A percentile compares a stretch with the other conserved stretches of the same genome.
phyloP scores from a whole-genome alignment of 345 rosid genomes.

The Gossypioides kirkii region DNA sequence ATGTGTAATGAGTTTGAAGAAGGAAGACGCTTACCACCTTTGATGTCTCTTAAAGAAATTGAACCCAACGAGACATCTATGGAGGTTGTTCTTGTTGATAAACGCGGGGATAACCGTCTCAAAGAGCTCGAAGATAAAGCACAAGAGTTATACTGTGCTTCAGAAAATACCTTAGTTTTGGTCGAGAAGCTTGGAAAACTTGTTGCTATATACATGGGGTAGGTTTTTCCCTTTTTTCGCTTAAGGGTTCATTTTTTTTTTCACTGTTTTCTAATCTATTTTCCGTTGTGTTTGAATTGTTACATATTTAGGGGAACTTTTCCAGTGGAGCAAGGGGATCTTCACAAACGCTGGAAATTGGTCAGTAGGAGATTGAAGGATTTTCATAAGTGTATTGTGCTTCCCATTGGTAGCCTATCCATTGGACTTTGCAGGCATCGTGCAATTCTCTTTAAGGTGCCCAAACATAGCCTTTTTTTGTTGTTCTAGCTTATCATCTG shows the following conservation, averaged over 20 bases:
- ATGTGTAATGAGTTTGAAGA: conserved; percentile 76
- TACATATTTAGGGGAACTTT: conserved; percentile 60
- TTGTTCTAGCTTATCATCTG: not conserved
- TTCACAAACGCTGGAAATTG: conserved; percentile 73
- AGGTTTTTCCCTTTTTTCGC: conserved; percentile 3
- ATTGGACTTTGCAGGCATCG: conserved; percentile 94
- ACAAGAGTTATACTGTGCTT: conserved; percentile 67
- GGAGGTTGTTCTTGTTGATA: conserved; percentile 87
- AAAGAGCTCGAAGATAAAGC: conserved; percentile 88
- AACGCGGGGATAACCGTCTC: conserved; percentile 61
- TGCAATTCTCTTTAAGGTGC: conserved; percentile 88
- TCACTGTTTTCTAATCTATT: not conserved
- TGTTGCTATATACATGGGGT: conserved; percentile 93
- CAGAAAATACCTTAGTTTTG: conserved; percentile 60
- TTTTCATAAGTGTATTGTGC: conserved; percentile 61
- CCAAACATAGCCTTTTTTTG: not conserved
- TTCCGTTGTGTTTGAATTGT: conserved; percentile 7
- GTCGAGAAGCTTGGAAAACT: conserved; percentile 83
- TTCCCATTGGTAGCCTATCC: conserved; percentile 83
- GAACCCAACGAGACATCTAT: conserved; percentile 64
- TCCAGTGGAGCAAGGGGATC: conserved; percentile 77
- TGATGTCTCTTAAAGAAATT: conserved; percentile 60
- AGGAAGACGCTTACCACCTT: conserved; percentile 61
- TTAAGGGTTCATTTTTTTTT: not conserved
- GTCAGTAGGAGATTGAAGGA: conserved; percentile 66